Conservation (phyloP, 2,329 filamentous ascomycete species). For the Arachnopeziza araneosa region DNA sequence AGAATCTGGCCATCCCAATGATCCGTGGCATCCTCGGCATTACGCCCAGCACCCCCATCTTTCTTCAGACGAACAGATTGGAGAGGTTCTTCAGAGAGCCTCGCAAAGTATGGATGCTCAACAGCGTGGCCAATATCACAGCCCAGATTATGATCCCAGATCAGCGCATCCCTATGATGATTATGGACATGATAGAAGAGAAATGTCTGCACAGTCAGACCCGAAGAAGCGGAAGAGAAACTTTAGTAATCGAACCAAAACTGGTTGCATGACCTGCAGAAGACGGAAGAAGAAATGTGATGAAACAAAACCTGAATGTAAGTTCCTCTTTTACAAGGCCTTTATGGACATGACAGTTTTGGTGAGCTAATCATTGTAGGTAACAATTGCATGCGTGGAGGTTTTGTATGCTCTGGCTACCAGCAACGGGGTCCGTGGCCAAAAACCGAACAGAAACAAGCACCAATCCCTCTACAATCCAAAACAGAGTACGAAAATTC, state of each 20-base stretch:
- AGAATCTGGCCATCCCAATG: conserved; percentile 13
- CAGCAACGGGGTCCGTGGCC: conserved; percentile 72
- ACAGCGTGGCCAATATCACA: conserved; percentile 32
- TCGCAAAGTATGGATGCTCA: conserved; percentile 35
- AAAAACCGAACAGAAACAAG: conserved; percentile 66
- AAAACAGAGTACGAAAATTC: conserved; percentile 57
- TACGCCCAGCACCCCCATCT: conserved; percentile 40
- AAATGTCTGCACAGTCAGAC: conserved; percentile 46
- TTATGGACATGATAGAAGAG: conserved; percentile 29
- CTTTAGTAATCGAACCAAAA: conserved; percentile 95
- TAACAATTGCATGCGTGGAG: conserved; percentile 84
- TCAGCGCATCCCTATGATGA: conserved; percentile 32
- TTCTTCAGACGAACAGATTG: conserved; percentile 44
- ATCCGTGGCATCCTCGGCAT: conserved; percentile 26
- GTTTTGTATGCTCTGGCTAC: conserved; percentile 89
- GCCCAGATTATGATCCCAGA: conserved; percentile 34
- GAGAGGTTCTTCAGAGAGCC: conserved; percentile 46
- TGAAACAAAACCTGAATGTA: conserved; percentile 88
- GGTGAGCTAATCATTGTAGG: conserved; percentile 41
- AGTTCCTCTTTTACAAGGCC: conserved; percentile 34
- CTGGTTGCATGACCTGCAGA: conserved; percentile 87
- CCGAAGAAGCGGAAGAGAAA: conserved; percentile 69
- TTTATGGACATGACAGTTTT: background rate
- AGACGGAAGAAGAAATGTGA: conserved; percentile 97
- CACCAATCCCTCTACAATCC: conserved; percentile 71